Base-by-base conservation (phyloP, 176 grass and related monocot species). In the Tillandsia leiboldiana region DNA sequence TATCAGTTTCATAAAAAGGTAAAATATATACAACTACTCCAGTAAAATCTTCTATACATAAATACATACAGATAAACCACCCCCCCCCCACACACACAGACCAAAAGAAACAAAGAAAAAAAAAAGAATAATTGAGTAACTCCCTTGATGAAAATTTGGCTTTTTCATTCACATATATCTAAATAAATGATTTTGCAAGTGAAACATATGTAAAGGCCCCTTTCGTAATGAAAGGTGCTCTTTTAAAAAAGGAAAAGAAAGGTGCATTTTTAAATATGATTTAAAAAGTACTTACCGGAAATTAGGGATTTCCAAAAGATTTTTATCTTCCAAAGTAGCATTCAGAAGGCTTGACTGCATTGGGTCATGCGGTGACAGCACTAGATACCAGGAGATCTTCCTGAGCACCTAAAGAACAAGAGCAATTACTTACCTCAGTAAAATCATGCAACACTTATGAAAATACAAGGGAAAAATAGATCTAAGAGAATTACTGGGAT, bases 291-390 rank as follows among this genome's bases (percentile, higher is more conserved):
- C n/a, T 3, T 77, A 90, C 89, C 81, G 77, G 73, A 97, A 97
- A 73, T 93, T 87, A 17, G 89, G 79, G 49, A 90, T 92, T 78
- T 97, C 94, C 12, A 77, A 87, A 48, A 97, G 77, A 78, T 97
- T 97, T 82, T 90, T 92, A 64, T 97, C 94, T 71, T 97, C 89
- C 14, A 97, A 72, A 26, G 89, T 90, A 66, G 89, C 87, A 77
- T 86, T 97, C 11, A 97, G 89, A 81, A 97, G 86, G 42, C 94
- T 97, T 0, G 93, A 97, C 72, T 97, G 93, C 93, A 97, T 87
- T 0, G 93, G 93, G 66, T 90, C 89, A 72, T 92, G 86, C 22
- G 93, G 93, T 26, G 93, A 33, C 15, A 97, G 51, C 14, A 97
- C 89, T 48, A 97, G 53, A 63, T 90, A 90, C 94, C 94, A 97